These are phyloP conservation scores for Pythium guiyangense DNA, from an alignment of 352 stramenopile species.

Conservation along the genomic window DNA sequence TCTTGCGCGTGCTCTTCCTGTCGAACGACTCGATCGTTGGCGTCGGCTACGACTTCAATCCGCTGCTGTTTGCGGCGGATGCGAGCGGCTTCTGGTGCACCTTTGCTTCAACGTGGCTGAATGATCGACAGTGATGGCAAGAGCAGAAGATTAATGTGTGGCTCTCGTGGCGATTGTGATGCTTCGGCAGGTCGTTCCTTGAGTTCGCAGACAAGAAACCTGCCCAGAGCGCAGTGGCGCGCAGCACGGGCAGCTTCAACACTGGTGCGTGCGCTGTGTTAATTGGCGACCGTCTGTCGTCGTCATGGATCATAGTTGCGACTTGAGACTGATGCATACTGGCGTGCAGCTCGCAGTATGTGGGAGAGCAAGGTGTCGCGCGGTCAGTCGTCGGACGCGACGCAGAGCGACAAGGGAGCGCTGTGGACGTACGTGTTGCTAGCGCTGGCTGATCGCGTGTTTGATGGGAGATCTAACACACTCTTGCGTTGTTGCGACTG, in stretches of 20 bases:
- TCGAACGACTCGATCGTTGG: slow-evolving; percentile 86
- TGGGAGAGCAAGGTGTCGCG: slow-evolving; percentile 85
- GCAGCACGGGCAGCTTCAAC: slow-evolving; percentile 59
- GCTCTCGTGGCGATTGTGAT: too few relatives aligned
- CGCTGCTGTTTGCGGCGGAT: slow-evolving; percentile 83
- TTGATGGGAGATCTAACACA: background rate
- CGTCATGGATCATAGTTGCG: background rate
- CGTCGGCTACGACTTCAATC: slow-evolving; percentile 91
- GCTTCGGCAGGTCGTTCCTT: slow-evolving; percentile 50
- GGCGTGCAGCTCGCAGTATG: slow-evolving; percentile 52
- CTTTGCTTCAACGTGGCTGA: background rate
- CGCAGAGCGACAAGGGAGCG: slow-evolving; percentile 69
- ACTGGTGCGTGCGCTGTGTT: slow-evolving; percentile 27
- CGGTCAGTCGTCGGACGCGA: slow-evolving; percentile 80
- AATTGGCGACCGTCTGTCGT: background rate
- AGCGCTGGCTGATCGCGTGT: background rate
- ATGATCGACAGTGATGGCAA: too few relatives aligned
- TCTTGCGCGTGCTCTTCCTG: slow-evolving; percentile 86
- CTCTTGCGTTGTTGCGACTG: background rate
- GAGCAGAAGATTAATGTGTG: background rate
- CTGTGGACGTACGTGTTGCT: slow-evolving; percentile 77
- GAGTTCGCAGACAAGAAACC: slow-evolving; percentile 81
- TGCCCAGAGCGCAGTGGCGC: slow-evolving; percentile 45
- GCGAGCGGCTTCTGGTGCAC: slow-evolving; percentile 69
- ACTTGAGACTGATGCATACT: background rate